Conservation (phyloP, 1,284 basidiomycete species). For the Apiotrichum akiyoshidainum region DNA sequence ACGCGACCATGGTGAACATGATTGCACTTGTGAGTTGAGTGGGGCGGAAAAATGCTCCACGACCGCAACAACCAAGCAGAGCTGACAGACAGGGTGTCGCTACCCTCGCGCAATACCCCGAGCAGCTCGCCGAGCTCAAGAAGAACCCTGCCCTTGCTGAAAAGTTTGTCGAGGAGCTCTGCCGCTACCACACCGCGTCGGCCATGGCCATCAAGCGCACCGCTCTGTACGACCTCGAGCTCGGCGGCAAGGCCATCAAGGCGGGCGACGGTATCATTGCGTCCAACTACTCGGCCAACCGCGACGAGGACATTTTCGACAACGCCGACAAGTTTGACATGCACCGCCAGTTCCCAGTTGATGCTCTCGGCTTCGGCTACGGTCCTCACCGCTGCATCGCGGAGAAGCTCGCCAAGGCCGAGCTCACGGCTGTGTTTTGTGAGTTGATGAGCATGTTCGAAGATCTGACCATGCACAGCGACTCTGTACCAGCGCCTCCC, state of each 20-base stretch:
- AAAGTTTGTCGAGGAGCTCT: constrained; percentile 17
- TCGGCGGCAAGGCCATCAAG: constrained; percentile 12
- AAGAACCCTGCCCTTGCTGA: constrained; percentile 6
- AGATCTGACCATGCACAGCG: constrained; percentile 1
- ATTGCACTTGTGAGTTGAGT: constrained; percentile 8
- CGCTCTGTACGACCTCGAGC: constrained; percentile 6
- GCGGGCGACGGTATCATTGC: constrained; percentile 16
- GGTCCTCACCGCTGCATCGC: constrained; percentile 16
- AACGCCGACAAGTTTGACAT: constrained; percentile 14
- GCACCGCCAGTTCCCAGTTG: constrained; percentile 8
- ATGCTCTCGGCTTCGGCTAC: constrained; percentile 11
- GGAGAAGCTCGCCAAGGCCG: constrained; percentile 13
- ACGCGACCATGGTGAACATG: constrained; percentile 20
- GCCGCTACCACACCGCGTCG: constrained; percentile 16
- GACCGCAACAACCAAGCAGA: too few relatives aligned
- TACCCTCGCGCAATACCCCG: constrained; percentile 12
- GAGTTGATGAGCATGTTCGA: not conserved
- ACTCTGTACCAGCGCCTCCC: constrained; percentile 14
- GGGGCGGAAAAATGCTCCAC: too few relatives aligned
- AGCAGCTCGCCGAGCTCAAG: constrained; percentile 10
- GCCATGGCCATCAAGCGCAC: constrained; percentile 19
- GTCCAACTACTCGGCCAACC: constrained; percentile 17
- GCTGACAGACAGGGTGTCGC: constrained; percentile 6
- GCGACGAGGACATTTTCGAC: constrained; percentile 12
- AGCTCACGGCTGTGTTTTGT: constrained; percentile 13